Percentiles rank a stretch among this genome's conserved stretches.
Evolutionary conservation across 2,329 filamentous ascomycete species (phyloP).

Genomic region (Bipolaris oryzae): DNA sequence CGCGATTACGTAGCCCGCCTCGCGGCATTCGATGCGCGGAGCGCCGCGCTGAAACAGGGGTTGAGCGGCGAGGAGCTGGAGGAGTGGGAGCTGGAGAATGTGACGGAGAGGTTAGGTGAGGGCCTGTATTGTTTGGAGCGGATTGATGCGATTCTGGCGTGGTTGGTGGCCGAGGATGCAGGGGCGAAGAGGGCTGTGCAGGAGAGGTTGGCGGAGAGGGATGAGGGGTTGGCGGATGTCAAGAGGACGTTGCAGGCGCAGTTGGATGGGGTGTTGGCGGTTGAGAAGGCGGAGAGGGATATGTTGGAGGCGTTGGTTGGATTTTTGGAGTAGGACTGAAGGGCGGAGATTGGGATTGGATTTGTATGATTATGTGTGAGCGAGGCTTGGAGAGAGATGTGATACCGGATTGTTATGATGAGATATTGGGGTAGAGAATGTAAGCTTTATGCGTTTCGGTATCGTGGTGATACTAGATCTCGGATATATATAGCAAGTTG

Average conservation of each 20-base stretch:
- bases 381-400: neutral
- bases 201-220: constrained; percentile 68
- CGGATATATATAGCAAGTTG: neutral
- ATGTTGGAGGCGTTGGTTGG: constrained; percentile 66
- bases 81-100: constrained; percentile 70
- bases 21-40: constrained; percentile 65
- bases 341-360: neutral
- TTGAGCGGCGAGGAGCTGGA: constrained; percentile 65
- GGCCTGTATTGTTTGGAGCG: constrained; percentile 84
- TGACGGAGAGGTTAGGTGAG: constrained; percentile 77
- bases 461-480: neutral
- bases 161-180: constrained; percentile 87
- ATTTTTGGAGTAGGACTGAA: constrained; percentile 31
- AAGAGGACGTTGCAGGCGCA: constrained; percentile 73
- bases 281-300: constrained; percentile 62
- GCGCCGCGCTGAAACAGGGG: constrained; percentile 62
- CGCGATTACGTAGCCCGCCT: constrained; percentile 71
- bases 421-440: neutral
- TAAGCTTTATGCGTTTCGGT: neutral
- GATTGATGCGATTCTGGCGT: constrained; percentile 83
- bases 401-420: neutral
- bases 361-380: neutral
- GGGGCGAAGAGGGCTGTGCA: constrained; percentile 72
- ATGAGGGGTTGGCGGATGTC: constrained; percentile 68
- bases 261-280: constrained; percentile 62